Evolutionary conservation across 2,329 filamentous ascomycete genomes (phyloP), one percentile per base, ranked within the genome.

Genomic region (Alternaria burnsii): DNA sequence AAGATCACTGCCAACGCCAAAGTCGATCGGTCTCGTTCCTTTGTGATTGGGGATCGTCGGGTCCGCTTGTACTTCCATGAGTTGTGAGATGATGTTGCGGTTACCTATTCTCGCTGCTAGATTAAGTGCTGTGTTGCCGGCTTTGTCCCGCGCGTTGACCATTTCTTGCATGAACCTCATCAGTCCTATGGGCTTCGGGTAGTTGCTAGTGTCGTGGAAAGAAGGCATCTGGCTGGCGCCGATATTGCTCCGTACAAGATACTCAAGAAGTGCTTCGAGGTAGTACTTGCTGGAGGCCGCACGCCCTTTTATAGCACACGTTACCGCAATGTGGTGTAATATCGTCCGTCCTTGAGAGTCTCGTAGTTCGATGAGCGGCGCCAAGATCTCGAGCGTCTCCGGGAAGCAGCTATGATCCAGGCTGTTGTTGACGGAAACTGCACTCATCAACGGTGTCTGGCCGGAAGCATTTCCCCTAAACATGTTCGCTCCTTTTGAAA

Each of bases 141-240:
- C 91, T 71, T 94, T 93, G 78, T 99, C 95, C 71, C 94, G 91
- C 0, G 94, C 91, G 71, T 99, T 98, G 61, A 99, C 94, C 77
- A 99, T 96, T 75, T 98, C 94, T 50, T 91, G 92, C 87, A 99
- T 96, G 80, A 99, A 99, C 38, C 93, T 89, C 30, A 92, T 94
- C 54, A 99, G 86, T 24, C 91, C 92, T 79, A 98, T 96, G 64
- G 86, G 92, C 55, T 87, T 91, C 42, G 80, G 81, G 63, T 78
- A 64, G 62, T 76, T 87, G 24, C 86, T 84, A 5, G 84, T 84
- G 58, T 89, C 90, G 26, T 77, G 74, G 57, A 76, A 78, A 5
- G 72, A 72, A 16, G 68, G 69, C 12, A 73, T 56, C 44, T 78
- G 75, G 52, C 66, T 73, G 52, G 71, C 70, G 11, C 72, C 71